Evolutionary conservation across 257 asterid genomes (phyloP).

Genomic region (Nicotiana tomentosiformis): DNA sequence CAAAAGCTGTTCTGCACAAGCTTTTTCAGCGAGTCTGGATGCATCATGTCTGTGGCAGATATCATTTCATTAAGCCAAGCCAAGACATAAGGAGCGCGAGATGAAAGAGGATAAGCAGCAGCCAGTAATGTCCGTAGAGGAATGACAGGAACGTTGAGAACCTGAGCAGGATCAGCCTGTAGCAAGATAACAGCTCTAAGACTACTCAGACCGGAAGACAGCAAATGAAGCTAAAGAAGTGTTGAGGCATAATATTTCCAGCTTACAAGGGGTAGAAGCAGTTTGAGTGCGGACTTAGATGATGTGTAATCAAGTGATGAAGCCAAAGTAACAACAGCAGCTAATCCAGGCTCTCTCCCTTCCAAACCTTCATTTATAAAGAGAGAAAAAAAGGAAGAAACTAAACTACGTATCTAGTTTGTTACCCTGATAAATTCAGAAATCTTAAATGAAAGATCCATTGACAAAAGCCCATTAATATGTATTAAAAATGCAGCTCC

Average conservation of each 20-base stretch:
- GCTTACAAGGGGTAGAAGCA: conserved; percentile 85
- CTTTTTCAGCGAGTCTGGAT: conserved; percentile 81
- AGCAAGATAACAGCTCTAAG: not conserved
- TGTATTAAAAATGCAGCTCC: not conserved
- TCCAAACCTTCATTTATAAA: conserved; percentile 11
- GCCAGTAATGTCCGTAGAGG: conserved; percentile 84
- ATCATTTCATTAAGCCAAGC: conserved; percentile 85
- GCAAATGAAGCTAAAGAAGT: not conserved
- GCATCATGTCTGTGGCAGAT: conserved; percentile 96
- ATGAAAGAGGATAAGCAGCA: conserved; percentile 89
- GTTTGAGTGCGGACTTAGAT: conserved; percentile 73
- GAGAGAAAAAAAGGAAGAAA: not conserved
- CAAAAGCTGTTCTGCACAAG: conserved; percentile 85
- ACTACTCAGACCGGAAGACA: not conserved
- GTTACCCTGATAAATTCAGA: not conserved
- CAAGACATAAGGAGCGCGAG: conserved; percentile 77
- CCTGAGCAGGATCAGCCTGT: conserved; percentile 98
- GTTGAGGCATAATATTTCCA: conserved; percentile 3
- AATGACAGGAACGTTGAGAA: conserved; percentile 84
- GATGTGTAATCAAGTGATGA: conserved; percentile 90
- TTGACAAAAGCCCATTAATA: not conserved
- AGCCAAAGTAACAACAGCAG: conserved; percentile 86
- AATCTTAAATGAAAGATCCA: not conserved
- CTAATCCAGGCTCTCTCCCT: conserved; percentile 78
- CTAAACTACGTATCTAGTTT: not conserved